phyloP scores from a whole-genome alignment of 371 early-diverging fungal genomes.

The Thermomucor indicae-seudaticae region DNA sequence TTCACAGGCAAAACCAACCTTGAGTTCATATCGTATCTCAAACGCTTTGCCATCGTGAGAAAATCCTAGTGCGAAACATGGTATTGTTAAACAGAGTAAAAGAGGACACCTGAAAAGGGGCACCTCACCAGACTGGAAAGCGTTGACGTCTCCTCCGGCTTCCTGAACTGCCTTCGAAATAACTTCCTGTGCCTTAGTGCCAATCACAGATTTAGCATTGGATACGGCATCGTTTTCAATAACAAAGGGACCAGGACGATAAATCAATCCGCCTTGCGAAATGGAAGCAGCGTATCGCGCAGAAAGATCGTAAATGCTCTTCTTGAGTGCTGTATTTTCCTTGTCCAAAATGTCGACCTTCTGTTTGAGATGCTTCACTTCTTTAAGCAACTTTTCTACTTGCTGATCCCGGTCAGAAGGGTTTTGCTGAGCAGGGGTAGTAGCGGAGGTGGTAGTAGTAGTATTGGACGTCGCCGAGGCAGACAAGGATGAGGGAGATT shows the following conservation, averaged over 20 bases:
- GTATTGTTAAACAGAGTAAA: too few relatives aligned
- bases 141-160: constrained; percentile 38
- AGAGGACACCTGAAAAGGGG: too few relatives aligned
- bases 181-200: constrained; percentile 33
- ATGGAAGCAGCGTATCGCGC: constrained; percentile 63
- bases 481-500: too few relatives aligned
- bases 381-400: constrained; percentile 63
- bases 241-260: constrained; percentile 39
- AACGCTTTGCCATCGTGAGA: constrained; percentile 45
- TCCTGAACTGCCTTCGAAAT: constrained; percentile 46
- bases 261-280: constrained; percentile 38
- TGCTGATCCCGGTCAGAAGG: constrained; percentile 35
- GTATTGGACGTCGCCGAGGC: too few relatives aligned
- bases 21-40: constrained; percentile 48
- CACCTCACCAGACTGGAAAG: constrained; percentile 30
- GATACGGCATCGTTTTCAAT: constrained; percentile 29
- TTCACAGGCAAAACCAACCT: too few relatives aligned
- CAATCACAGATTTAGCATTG: constrained; percentile 7
- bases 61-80: constrained; percentile 21
- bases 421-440: neutral
- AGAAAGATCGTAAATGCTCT: constrained; percentile 81
- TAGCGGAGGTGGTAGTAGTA: too few relatives aligned
- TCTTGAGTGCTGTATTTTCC: constrained; percentile 80
- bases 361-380: constrained; percentile 71
- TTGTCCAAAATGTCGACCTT: constrained; percentile 77